These are phyloP conservation scores for Globisporangium yorkense DNA, from an alignment of 352 stramenopile species.

Conservation along the genomic window DNA sequence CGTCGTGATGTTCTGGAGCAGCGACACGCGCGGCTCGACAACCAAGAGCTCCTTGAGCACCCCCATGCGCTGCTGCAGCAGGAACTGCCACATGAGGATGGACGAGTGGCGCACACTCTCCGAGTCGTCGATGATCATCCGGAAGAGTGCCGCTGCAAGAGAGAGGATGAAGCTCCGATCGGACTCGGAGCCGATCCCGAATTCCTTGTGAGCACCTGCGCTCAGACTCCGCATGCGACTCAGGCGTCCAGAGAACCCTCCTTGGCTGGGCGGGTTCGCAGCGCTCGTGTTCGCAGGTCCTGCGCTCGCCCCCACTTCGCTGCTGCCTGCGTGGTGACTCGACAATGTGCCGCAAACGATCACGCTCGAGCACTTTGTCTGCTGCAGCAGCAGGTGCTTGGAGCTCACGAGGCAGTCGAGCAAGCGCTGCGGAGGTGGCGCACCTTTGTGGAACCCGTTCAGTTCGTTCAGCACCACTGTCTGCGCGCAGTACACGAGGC, in stretches of 20 bases:
- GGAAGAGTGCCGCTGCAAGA: constrained; percentile 46
- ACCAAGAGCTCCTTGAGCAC: constrained; percentile 75
- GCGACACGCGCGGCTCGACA: constrained; percentile 52
- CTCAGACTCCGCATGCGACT: constrained; percentile 47
- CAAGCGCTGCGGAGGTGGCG: constrained; percentile 17
- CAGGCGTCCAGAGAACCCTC: constrained; percentile 25
- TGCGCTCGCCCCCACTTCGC: neutral
- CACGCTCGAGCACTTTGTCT: constrained; percentile 54
- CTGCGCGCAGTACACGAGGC: constrained; percentile 61
- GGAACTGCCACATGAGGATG: constrained; percentile 63
- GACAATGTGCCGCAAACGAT: constrained; percentile 35
- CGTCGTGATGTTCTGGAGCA: constrained; percentile 63
- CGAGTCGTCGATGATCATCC: constrained; percentile 59
- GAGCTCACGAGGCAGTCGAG: constrained; percentile 35
- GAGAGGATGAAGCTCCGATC: constrained; percentile 70
- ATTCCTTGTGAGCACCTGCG: constrained; percentile 51
- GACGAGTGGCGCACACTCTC: constrained; percentile 34
- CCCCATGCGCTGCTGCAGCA: constrained; percentile 64
- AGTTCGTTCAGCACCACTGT: constrained; percentile 52
- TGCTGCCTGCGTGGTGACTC: constrained; percentile 9
- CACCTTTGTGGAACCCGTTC: constrained; percentile 28
- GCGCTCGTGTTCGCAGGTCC: neutral
- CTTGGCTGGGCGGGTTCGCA: constrained; percentile 2
- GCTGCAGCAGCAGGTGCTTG: constrained; percentile 59
- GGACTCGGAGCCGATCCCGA: constrained; percentile 56